Base-by-base conservation (phyloP, 2,329 filamentous ascomycete genomes). In the Stemphylium vesicarium region DNA sequence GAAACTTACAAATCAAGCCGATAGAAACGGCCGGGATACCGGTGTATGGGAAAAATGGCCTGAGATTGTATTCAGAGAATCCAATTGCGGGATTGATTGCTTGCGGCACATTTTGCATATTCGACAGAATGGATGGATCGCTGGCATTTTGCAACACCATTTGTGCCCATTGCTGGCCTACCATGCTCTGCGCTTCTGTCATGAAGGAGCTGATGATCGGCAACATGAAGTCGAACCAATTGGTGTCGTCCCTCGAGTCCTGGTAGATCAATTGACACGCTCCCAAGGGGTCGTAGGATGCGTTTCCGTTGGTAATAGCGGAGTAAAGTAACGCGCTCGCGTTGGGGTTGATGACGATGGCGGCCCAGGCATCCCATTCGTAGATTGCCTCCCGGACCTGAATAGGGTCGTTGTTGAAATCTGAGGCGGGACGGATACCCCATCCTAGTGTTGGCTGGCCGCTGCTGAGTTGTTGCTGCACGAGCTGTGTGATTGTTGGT, bases 341-440 rank as follows among this genome's bases (percentile, higher is more conserved):
- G 60, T 88, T 88, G 1, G 85, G 69, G 56, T 87, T 85, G 60
- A 89, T 77, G 50, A 88, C 79, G 41, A 89, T 79, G 0, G 86
- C 86, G 0, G 83, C 85, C 79, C 83, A 88, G 9, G 80, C 80
- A 26, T 85, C 74, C 60, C 81, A 82, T 50, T 88, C 77, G 66
- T 86, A 88, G 1, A 89, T 78, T 3, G 79, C 81, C 62, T 84
- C 80, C 4, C 85, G 80, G 2, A 88, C 85, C 13, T 77, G 75
- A 31, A 81, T 74, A 0, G 84, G 82, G 50, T 87, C 83, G 62
- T 84, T 79, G 60, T 81, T 70, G 73, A 86, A 88, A 4, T 81
- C 74, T 2, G 78, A 75, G 0, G 84, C 76, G 0, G 79, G 66
- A 3, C 81, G 74, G 33, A 83, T 76, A 0, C 65, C 74, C 65